Percentiles rank a stretch among this genome's conserved stretches.
phyloP scores from a whole-genome alignment of 1,284 basidiomycete genomes.

The Amylostereum chailletii region DNA sequence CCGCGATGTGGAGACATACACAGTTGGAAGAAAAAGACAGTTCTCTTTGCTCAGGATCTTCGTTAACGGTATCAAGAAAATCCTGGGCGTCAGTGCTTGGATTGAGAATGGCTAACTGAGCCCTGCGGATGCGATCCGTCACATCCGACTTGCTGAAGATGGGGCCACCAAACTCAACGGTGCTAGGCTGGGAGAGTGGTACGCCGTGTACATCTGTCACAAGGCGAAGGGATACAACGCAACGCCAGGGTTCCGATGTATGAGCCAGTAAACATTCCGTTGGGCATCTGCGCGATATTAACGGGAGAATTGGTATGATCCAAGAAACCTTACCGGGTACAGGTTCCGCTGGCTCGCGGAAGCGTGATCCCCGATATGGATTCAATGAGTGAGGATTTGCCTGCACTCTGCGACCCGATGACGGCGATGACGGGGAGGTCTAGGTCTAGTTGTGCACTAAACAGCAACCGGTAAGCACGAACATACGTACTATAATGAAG shows the following conservation, averaged over 20 bases:
- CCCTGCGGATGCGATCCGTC: constrained; percentile 57
- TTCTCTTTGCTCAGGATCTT: constrained; percentile 21
- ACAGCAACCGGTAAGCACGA: constrained; percentile 2
- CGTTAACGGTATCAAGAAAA: constrained; percentile 32
- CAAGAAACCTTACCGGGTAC: constrained; percentile 38
- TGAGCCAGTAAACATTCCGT: constrained; percentile 53
- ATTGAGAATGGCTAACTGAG: constrained; percentile 67
- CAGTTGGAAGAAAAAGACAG: constrained; percentile 55
- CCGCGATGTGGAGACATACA: constrained; percentile 59
- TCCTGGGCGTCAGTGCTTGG: constrained; percentile 28
- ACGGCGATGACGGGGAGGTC: constrained; percentile 65
- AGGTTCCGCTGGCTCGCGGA: constrained; percentile 53
- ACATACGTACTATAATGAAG: not conserved
- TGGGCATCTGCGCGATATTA: constrained; percentile 39
- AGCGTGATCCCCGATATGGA: constrained; percentile 60
- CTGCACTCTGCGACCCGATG: constrained; percentile 20
- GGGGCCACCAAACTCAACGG: constrained; percentile 40
- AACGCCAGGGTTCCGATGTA: constrained; percentile 42
- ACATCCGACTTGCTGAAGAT: constrained; percentile 46
- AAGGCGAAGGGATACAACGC: constrained; percentile 44
- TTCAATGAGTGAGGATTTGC: constrained; percentile 66
- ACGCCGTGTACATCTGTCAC: constrained; percentile 36
- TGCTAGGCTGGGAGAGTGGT: constrained; percentile 29
- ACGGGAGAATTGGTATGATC: not conserved
- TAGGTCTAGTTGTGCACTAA: constrained; percentile 54